Evolutionary conservation across 306 rosid species (phyloP), one percentile per base, ranked within the genome.

Genomic region (Begonia peltatifolia): DNA sequence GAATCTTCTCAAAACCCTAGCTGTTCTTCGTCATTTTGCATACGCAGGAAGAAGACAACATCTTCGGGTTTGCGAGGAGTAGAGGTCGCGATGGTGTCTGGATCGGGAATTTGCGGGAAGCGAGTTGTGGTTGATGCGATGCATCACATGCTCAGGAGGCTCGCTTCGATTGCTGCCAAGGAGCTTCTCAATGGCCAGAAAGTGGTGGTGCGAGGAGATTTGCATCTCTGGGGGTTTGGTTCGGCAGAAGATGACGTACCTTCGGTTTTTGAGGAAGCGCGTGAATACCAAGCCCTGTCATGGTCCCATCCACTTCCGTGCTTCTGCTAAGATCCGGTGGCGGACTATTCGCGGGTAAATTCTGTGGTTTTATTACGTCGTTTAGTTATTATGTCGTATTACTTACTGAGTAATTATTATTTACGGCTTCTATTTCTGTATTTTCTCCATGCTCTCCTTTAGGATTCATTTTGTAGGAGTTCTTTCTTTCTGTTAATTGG

Each of bases 271-370:
- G 14, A 80, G 84, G 36, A 80, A 77, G 71, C 67, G 84, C n/a
- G 77, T 80, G 87, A 80, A 80, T 72, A 80, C 80, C 49, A 76
- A 80, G 64, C 87, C 83, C 0, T 80, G 83, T 11, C 87, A 80
- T 11, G 87, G 87, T 0, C 87, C 87, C 54, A 76, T 80, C n/a
- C 87, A 80, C 22, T 80, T 80, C 46, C 76, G 81, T 2, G 81
- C 87, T 12, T 79, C 87, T 0, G 56, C 78, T 3, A 80, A 80
- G 83, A 80, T 80, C 59, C 69, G 76, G 54, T 80, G 83, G 87
- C 78, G 87, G 38, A 76, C 87, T 14, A 71, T 80, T 42, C 87
- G 87, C 10, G 83, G 87, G 87, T 76, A 17, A 17, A 17, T 17
- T 17, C 18, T 17, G 18, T 17, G 18, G 18, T 17, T 17, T 17